Base-by-base conservation (phyloP, 345 rosid species). In the Gossypium mustelinum region DNA sequence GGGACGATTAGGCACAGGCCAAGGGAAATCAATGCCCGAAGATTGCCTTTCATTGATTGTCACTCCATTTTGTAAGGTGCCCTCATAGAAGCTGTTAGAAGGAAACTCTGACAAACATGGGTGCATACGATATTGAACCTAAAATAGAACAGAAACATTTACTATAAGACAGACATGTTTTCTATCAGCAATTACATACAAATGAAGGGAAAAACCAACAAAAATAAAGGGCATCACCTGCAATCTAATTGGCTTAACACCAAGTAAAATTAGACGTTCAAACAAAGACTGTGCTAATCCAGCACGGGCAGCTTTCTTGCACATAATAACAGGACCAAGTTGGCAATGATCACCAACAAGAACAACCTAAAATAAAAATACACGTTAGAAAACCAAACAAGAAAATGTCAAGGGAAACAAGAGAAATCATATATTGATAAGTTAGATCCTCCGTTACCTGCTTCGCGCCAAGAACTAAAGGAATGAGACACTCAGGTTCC, bases 241-340 rank as follows among this genome's bases (percentile, higher is more conserved):
- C 89, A 96, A 85, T 81, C 99, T 91, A 70, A 96, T 96, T 72
- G 99, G 99, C 82, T 96, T 96, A 58, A 93, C 88, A 78, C 98
- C 99, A 84, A 96, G 99, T 65, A 87, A 76, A 83, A 96, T 97
- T 73, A 96, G 97, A 52, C 99, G 97, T 64, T 96, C 99, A 87
- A 96, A 96, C 57, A 96, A 88, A 54, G 99, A 96, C 79, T 96
- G 99, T 7, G 97, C 97, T 76, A 96, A 77, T 70, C 99, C 99
- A 84, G 99, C 98, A 79, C 99, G 97, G 78, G 99, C 99, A 34
- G 98, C 98, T 92, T 93, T 96, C 81, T 96, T 96, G 92, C 99
- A 96, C 99, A 96, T 96, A 34, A 96, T 93, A 75, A 96, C 99
- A 3, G 99, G 99, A 72, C 99, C 99, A 79, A 95, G 98, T 81